phyloP scores from a whole-genome alignment of 1,139 yeast species.

The Pneumocystis jirovecii region DNA sequence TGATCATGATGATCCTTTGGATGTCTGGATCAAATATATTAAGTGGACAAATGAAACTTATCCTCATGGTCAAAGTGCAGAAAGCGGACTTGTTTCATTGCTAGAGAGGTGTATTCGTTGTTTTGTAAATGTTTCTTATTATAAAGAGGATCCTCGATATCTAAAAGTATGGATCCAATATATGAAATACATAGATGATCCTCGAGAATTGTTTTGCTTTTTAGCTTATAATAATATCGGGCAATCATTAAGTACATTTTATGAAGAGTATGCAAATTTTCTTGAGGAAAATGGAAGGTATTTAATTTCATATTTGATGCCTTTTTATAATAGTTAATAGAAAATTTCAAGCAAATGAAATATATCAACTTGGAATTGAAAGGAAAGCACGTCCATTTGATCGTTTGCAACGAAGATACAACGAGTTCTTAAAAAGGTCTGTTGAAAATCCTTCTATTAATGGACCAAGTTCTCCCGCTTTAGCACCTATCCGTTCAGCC shows the following conservation, averaged over 20 bases:
- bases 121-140: conserved; percentile 50
- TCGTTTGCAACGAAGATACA: conserved; percentile 38
- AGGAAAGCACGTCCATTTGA: conserved; percentile 48
- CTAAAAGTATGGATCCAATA: conserved; percentile 69
- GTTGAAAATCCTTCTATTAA: conserved; percentile 17
- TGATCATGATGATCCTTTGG: conserved; percentile 70
- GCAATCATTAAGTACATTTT: conserved; percentile 46
- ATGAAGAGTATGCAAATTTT: conserved; percentile 64
- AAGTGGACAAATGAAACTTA: conserved; percentile 52
- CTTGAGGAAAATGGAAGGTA: conserved; percentile 37
- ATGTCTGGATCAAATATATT: conserved; percentile 54
- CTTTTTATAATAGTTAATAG: conserved; percentile 14
- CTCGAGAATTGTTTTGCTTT: conserved; percentile 57
- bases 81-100: conserved; percentile 51
- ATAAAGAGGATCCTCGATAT: conserved; percentile 71
- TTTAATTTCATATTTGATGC: not conserved
- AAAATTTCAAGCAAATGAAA: conserved; percentile 44
- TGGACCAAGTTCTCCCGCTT: not conserved
- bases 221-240: conserved; percentile 68
- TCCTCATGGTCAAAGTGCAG: conserved; percentile 53
- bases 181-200: conserved; percentile 52
- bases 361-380: conserved; percentile 48
- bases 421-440: conserved; percentile 33
- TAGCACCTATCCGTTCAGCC: not conserved
- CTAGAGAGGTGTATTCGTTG: conserved; percentile 60